phyloP scores from a whole-genome alignment of 768 basidiomycete species.

The Mrakia gelida region DNA sequence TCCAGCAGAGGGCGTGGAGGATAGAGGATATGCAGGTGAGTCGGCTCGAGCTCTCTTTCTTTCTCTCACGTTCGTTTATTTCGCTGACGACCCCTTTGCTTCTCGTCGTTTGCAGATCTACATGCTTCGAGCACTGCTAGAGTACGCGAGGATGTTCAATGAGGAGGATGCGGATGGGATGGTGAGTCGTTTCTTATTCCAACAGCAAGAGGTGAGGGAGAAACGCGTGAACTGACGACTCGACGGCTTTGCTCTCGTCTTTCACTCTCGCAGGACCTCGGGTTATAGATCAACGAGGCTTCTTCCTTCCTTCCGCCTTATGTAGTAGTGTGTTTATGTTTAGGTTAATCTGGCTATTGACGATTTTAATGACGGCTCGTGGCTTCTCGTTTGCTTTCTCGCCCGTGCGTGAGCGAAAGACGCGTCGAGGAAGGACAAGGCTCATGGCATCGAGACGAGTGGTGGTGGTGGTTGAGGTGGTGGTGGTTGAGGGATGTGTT shows the following conservation, averaged over 20 bases:
- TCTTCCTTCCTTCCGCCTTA: too few species aligned
- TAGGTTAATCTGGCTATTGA: too few species aligned
- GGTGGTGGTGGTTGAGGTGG: too few species aligned
- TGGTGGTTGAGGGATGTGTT: not conserved
- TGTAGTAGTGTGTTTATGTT: too few species aligned
- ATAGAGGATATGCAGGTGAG: conserved; percentile 17
- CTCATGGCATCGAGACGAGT: not conserved
- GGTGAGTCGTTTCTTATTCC: not conserved
- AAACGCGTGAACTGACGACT: not conserved
- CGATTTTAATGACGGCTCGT: too few species aligned
- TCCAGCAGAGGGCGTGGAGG: conserved; percentile 10
- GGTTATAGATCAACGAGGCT: too few species aligned
- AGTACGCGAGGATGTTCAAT: conserved; percentile 9
- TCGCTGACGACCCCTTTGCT: not conserved
- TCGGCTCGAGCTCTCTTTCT: not conserved
- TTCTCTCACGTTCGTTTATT: not conserved
- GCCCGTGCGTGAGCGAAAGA: too few species aligned
- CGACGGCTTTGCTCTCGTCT: too few species aligned
- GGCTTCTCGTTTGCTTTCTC: too few species aligned
- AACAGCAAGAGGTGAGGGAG: not conserved
- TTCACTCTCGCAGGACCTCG: too few species aligned
- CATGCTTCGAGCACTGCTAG: conserved; percentile 5
- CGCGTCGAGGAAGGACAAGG: too few species aligned
- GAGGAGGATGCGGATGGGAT: not conserved
- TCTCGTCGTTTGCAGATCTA: not conserved